Evolutionary conservation across 1,284 basidiomycete genomes (phyloP).

Genomic region (Ustilago crameri): DNA sequence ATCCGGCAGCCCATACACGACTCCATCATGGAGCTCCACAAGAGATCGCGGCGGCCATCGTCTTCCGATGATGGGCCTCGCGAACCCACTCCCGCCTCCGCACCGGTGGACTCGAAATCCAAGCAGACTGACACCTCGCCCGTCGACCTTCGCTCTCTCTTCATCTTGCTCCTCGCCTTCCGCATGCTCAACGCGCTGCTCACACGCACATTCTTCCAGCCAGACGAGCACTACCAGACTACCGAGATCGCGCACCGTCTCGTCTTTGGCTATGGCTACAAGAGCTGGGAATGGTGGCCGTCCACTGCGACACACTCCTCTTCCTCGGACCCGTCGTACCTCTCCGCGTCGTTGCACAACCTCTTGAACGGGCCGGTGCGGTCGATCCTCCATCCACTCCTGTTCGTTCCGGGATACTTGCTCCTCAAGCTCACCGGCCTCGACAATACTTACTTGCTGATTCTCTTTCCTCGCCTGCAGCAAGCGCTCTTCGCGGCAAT

Average conservation of each 20-base stretch:
- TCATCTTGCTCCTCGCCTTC: slow-evolving; percentile 63
- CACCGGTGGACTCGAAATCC: neutral
- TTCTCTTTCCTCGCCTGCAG: slow-evolving; percentile 76
- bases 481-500: slow-evolving; percentile 83
- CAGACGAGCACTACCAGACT: slow-evolving; percentile 96
- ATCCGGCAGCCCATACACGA: too few species aligned
- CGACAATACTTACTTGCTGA: slow-evolving; percentile 70
- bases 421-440: slow-evolving; percentile 74
- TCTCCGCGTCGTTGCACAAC: slow-evolving; percentile 8
- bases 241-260: slow-evolving; percentile 88
- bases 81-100: neutral
- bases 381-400: slow-evolving; percentile 66
- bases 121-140: neutral
- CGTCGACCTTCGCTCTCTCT: slow-evolving; percentile 13
- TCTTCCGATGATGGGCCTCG: neutral
- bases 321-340: slow-evolving; percentile 7
- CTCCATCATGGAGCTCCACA: slow-evolving; percentile 3
- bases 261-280: slow-evolving; percentile 89
- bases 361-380: slow-evolving; percentile 63
- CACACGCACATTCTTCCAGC: slow-evolving; percentile 91
- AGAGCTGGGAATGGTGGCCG: slow-evolving; percentile 92
- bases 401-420: slow-evolving; percentile 84
- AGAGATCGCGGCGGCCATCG: slow-evolving; percentile 1
- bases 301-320: neutral
- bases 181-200: slow-evolving; percentile 73